Evolutionary conservation across 164 flowering plant genomes (phyloP), one percentile per base, ranked within the genome.

Genomic region (Houttuynia cordata): DNA sequence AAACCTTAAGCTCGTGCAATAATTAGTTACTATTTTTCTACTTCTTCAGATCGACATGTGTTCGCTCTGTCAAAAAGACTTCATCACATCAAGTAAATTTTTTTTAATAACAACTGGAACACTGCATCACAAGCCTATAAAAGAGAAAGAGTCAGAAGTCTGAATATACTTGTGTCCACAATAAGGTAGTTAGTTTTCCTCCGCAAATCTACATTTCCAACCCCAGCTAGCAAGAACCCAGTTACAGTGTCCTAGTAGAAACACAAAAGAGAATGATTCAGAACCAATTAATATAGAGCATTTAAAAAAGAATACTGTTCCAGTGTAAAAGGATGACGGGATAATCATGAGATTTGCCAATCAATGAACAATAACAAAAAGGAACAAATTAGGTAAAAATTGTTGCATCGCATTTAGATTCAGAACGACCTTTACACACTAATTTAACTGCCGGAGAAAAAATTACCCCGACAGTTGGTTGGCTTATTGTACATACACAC

Each of bases 161-260:
- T 13, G 15, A 62, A 53, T 83, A 61, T 89, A 90, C 98, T 93
- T 72, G 96, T 87, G 68, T 93, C 98, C 49, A 93, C 96, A 53
- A 93, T 83, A 55, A 90, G 94, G 72, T 93, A 93, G 68, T 93
- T 93, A 61, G 98, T 93, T 72, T 93, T 93, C 68, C 98, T 83
- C 64, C 98, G 75, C 73, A 93, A 62, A 71, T 93, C 98, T 62
- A 93, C 97, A 73, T 93, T 86, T 25, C 97, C 98, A 58, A 93
- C 97, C 70, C 97, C 98, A 72, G 97, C 97, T 64, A 93, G 79
- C 79, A 93, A 76, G 76, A 93, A 87, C 52, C 98, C 98, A 69
- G 84, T 80, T 23, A 93, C 69, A 0, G 98, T 90, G 71, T 93
- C 98, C 97, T 93, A 62, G 62, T 67, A 42, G 49, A 42, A 14